Conservation (phyloP, 2,329 filamentous ascomycete genomes). For the Arthroderma sp. region DNA sequence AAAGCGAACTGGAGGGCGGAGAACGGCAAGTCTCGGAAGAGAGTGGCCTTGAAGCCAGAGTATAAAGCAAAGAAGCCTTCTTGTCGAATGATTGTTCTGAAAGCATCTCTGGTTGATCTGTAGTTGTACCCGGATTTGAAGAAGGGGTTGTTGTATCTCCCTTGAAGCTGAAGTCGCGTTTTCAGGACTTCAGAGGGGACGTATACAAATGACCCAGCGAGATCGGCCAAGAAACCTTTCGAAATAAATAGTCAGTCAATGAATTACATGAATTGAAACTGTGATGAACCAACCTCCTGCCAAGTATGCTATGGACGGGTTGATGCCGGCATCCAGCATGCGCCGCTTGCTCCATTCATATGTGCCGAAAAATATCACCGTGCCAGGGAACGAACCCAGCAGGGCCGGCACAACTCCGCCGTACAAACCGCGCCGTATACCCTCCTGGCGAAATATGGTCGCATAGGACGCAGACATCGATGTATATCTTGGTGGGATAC, state of each 20-base stretch:
- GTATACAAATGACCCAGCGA: conserved; percentile 84
- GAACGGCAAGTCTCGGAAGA: conserved; percentile 88
- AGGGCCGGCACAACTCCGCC: conserved; percentile 88
- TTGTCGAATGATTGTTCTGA: conserved; percentile 64
- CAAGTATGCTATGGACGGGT: conserved; percentile 74
- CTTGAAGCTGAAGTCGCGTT: conserved; percentile 90
- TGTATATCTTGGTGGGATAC: conserved; percentile 83
- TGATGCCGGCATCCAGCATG: conserved; percentile 72
- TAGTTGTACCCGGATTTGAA: conserved; percentile 97
- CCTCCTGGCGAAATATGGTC: conserved; percentile 88
- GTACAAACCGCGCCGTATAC: conserved; percentile 72
- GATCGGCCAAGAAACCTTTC: conserved; percentile 76
- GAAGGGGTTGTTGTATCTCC: conserved; percentile 85
- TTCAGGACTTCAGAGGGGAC: conserved; percentile 97
- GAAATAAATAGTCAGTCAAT: conserved; percentile 13
- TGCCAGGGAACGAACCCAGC: conserved; percentile 83
- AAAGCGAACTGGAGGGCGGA: conserved; percentile 96
- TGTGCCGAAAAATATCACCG: conserved; percentile 85
- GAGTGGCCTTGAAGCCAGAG: conserved; percentile 91
- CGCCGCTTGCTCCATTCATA: conserved; percentile 91
- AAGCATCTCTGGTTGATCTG: conserved; percentile 68
- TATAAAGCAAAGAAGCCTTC: conserved; percentile 83
- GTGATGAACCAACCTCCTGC: conserved; percentile 49
- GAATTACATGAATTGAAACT: not conserved
- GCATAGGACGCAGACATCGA: conserved; percentile 82